A percentile compares a stretch with the other conserved stretches of the same genome.
These are phyloP conservation scores for Chlorociboria aeruginascens DNA, from an alignment of 495 filamentous ascomycete genomes.

Conservation along the genomic window DNA sequence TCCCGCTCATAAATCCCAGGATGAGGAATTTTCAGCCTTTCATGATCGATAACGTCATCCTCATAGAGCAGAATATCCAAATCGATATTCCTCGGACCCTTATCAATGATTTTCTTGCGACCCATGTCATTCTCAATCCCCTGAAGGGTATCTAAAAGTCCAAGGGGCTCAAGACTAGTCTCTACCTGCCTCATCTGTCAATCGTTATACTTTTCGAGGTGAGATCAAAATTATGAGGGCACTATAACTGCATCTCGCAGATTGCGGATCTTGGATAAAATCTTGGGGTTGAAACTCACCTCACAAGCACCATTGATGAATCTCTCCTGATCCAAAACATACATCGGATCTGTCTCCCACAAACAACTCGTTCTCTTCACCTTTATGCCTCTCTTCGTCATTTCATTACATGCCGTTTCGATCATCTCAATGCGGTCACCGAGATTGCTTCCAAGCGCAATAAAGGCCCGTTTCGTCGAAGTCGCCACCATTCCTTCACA, in stretches of 20 bases:
- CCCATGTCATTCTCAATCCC: slow-evolving; percentile 69
- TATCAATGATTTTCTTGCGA: slow-evolving; percentile 74
- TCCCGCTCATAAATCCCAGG: slow-evolving; percentile 77
- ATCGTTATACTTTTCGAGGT: not conserved
- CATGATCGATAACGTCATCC: slow-evolving; percentile 47
- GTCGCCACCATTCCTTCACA: not conserved
- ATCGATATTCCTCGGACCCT: slow-evolving; percentile 88
- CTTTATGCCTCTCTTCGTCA: slow-evolving; percentile 57
- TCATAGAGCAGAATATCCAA: slow-evolving; percentile 89
- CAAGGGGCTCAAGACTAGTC: slow-evolving; percentile 62
- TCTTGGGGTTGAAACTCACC: slow-evolving; percentile 37
- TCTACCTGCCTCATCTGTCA: slow-evolving; percentile 46
- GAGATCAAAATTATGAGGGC: not conserved
- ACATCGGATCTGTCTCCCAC: slow-evolving; percentile 96
- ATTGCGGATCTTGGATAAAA: not conserved
- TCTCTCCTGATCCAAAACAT: slow-evolving; percentile 73
- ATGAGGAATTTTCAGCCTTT: slow-evolving; percentile 76
- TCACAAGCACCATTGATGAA: slow-evolving; percentile 94
- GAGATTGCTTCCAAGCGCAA: slow-evolving; percentile 88
- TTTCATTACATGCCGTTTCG: slow-evolving; percentile 64
- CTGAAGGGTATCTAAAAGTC: slow-evolving; percentile 69
- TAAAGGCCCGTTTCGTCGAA: slow-evolving; percentile 39
- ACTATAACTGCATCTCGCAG: not conserved
- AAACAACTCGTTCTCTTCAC: slow-evolving; percentile 74
- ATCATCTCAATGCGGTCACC: slow-evolving; percentile 78